A percentile compares a stretch with the other conserved stretches of the same genome.
These are phyloP conservation scores for Yamadazyma jaroonii DNA, from an alignment of 1,139 yeast species.

Conservation along the genomic window DNA sequence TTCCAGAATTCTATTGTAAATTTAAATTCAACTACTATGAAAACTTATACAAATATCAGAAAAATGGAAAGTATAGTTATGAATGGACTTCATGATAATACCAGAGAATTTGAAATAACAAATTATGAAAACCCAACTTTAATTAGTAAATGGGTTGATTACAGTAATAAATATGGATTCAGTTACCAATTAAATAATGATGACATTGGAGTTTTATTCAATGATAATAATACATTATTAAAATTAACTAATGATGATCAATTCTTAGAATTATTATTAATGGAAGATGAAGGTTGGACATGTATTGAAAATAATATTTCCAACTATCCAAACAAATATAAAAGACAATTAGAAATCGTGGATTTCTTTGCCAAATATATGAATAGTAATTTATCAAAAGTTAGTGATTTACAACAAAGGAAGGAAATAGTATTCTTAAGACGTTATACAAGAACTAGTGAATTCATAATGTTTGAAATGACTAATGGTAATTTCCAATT, in stretches of 20 bases:
- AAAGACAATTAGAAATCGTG: slow-evolving; percentile 75
- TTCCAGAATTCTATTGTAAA: slow-evolving; percentile 39
- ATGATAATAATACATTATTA: slow-evolving; percentile 77
- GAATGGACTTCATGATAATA: slow-evolving; percentile 24
- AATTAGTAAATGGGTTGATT: slow-evolving; percentile 97
- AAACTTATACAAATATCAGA: slow-evolving; percentile 42
- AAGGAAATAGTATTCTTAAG: slow-evolving; percentile 72
- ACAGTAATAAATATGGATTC: slow-evolving; percentile 92
- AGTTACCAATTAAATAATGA: slow-evolving; percentile 90
- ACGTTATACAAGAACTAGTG: slow-evolving; percentile 75
- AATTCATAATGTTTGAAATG: slow-evolving; percentile 87
- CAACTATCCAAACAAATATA: slow-evolving; percentile 58
- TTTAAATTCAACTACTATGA: slow-evolving; percentile 38
- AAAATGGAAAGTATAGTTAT: slow-evolving; percentile 35
- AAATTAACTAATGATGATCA: slow-evolving; percentile 62
- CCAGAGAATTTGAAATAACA: slow-evolving; percentile 39
- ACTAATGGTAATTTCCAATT: slow-evolving; percentile 92
- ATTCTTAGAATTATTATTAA: slow-evolving; percentile 61
- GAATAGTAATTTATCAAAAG: slow-evolving; percentile 77
- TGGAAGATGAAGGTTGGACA: slow-evolving; percentile 68
- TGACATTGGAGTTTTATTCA: slow-evolving; percentile 88
- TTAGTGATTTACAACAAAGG: slow-evolving; percentile 56
- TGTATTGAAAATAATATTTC: slow-evolving; percentile 59
- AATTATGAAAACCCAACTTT: slow-evolving; percentile 64
- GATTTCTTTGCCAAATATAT: slow-evolving; percentile 82